phyloP scores from a whole-genome alignment of 1,284 basidiomycete genomes.

The Melampsora americana region DNA sequence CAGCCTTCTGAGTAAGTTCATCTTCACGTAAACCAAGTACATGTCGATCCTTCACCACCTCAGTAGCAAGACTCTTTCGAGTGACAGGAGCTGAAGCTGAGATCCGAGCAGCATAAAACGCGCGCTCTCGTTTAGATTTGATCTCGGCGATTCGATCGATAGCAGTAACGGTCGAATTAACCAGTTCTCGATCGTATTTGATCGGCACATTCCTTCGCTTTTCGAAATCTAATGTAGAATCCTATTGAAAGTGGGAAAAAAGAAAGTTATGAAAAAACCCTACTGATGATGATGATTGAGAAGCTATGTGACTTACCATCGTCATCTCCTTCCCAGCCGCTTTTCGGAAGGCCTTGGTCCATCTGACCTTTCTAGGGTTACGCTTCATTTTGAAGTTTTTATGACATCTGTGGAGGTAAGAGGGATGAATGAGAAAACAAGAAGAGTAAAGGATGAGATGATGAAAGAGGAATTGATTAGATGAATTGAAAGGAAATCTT shows the following conservation, averaged over 20 bases:
- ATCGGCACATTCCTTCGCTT: slow-evolving; percentile 97
- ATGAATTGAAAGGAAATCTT: slow-evolving; percentile 50
- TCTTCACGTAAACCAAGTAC: slow-evolving; percentile 36
- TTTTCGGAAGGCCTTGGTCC: slow-evolving; percentile 99
- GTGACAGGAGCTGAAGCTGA: slow-evolving; percentile 39
- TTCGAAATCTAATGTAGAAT: slow-evolving; percentile 98
- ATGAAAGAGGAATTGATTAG: slow-evolving; percentile 10
- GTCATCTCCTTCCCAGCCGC: slow-evolving; percentile 99
- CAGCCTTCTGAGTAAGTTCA: slow-evolving; percentile 40
- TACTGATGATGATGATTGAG: slow-evolving; percentile 12
- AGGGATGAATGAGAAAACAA: slow-evolving; percentile 45
- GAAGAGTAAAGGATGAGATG: slow-evolving; percentile 10
- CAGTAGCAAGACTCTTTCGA: slow-evolving; percentile 38
- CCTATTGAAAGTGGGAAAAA: slow-evolving; percentile 65
- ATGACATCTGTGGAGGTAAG: slow-evolving; percentile 66
- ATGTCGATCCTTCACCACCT: slow-evolving; percentile 40
- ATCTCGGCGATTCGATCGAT: slow-evolving; percentile 96
- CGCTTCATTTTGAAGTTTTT: slow-evolving; percentile 99
- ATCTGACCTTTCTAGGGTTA: slow-evolving; percentile 96
- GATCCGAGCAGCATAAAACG: slow-evolving; percentile 64
- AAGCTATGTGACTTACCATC: slow-evolving; percentile 81
- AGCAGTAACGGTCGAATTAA: slow-evolving; percentile 90
- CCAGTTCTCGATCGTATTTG: slow-evolving; percentile 91
- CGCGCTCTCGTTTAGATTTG: slow-evolving; percentile 81
- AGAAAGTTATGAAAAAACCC: slow-evolving; percentile 1